Base-by-base conservation (phyloP, 2,329 filamentous ascomycete genomes). In the Cercospora beticola region DNA sequence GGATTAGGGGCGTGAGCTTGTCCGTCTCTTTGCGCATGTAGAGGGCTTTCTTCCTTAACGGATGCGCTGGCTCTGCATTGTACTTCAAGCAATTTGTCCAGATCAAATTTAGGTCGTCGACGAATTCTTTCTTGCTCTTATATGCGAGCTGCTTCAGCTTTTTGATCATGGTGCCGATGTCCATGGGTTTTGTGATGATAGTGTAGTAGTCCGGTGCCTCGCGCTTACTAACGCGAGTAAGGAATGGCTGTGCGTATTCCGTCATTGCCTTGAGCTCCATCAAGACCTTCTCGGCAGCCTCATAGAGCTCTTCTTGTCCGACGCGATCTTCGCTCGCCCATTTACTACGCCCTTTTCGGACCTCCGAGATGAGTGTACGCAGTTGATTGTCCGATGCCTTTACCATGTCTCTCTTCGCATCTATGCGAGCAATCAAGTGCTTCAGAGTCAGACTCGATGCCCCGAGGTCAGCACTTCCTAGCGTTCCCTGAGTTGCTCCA, bases 281-380 rank as follows among this genome's bases (percentile, higher is more conserved):
- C 76, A 99, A 85, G 63, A 99, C 95, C 82, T 98, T 98, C 79
- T 99, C 95, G 14, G 95, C 86, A 10, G 95, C 93, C 82, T 99
- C 95, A 78, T 99, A 99, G 5, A 99, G 86, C 81, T 99, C 95
- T 80, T 99, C 95, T 81, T 99, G 95, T 68, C 95, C 94, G 70
- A 99, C 91, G 74, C 96, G 95, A 75, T 99, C 95, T 80, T 98
- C 95, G 79, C 92, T 98, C 3, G 95, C 94, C 95, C 95, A 99
- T 82, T 99, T 99, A 81, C 94, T 98, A 76, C 95, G 87, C 75
- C 98, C 98, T 81, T 98, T 99, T 72, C 95, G 89, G 18, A 99
- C 95, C 80, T 99, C 95, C 75, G 95, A 97, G 87, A 99, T 97
- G 68, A 99, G 83, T 61, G 91, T 92, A 68, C 95, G 89, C 68